Evolutionary conservation across 2,329 filamentous ascomycete species (phyloP).

Genomic region (Magnaporthiopsis poae): DNA sequence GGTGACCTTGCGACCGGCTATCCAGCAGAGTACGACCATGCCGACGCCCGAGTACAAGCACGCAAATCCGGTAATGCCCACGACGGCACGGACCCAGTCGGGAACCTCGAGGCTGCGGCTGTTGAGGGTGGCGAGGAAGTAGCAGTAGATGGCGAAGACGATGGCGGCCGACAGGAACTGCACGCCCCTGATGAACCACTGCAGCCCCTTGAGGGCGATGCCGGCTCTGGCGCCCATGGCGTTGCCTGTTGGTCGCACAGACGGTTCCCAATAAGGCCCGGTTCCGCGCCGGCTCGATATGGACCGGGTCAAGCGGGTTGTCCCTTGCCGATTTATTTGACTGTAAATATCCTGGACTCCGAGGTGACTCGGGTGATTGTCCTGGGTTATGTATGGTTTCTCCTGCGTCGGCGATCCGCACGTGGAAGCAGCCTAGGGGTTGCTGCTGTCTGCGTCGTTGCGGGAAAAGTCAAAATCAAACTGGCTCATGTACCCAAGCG

Average conservation of each 20-base stretch:
- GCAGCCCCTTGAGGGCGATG: slow-evolving; percentile 55
- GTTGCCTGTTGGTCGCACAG: slow-evolving; percentile 13
- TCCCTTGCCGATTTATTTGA: neutral
- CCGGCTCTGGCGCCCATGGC: slow-evolving; percentile 48
- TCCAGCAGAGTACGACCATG: slow-evolving; percentile 66
- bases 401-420: neutral
- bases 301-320: neutral
- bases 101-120: slow-evolving; percentile 55
- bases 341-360: too few relatives aligned
- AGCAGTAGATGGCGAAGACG: slow-evolving; percentile 70
- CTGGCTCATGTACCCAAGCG: neutral
- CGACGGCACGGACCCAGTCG: slow-evolving; percentile 60
- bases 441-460: neutral
- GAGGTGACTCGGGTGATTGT: too few relatives aligned
- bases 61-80: slow-evolving; percentile 66
- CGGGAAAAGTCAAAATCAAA: neutral
- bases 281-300: neutral
- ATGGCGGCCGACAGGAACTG: slow-evolving; percentile 64
- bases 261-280: neutral
- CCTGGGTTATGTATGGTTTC: neutral
- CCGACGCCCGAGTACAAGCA: slow-evolving; percentile 65
- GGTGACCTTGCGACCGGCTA: slow-evolving; percentile 65
- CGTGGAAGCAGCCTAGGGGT: neutral
- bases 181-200: slow-evolving; percentile 63
- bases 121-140: slow-evolving; percentile 67